phyloP scores from a whole-genome alignment of 2,329 filamentous ascomycete species.

The Colletotrichum coccodes region DNA sequence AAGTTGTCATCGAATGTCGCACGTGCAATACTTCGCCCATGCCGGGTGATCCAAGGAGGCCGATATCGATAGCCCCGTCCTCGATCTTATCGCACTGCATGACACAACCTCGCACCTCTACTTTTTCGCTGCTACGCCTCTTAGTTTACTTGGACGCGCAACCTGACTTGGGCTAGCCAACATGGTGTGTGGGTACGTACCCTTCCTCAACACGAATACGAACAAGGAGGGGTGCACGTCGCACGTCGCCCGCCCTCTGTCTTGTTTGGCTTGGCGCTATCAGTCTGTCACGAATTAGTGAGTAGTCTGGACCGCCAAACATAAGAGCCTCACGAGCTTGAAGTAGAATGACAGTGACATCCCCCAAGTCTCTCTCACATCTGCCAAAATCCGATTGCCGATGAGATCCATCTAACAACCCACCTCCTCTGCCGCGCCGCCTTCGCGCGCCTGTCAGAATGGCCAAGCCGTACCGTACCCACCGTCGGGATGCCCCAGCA shows the following conservation, averaged over 20 bases:
- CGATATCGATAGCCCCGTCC: background rate
- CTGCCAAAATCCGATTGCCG: conserved; percentile 24
- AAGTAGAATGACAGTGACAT: background rate
- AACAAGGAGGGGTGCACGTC: conserved; percentile 17
- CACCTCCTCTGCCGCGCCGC: conserved; percentile 9
- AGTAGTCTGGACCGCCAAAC: background rate
- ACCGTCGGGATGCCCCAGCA: background rate
- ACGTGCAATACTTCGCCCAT: conserved; percentile 4
- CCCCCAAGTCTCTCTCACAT: conserved; percentile 3
- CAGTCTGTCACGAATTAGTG: background rate
- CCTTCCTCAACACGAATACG: conserved; percentile 28
- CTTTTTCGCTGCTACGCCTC: conserved; percentile 14
- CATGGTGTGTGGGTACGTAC: background rate
- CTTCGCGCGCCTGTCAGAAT: conserved; percentile 19
- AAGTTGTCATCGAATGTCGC: background rate
- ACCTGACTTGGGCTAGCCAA: background rate
- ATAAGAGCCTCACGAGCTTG: background rate
- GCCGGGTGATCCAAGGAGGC: conserved; percentile 2
- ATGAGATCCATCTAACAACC: conserved; percentile 25
- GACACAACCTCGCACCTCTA: conserved; percentile 15
- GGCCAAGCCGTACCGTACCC: background rate
- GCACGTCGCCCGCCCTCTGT: background rate
- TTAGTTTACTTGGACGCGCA: background rate
- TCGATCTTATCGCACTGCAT: conserved; percentile 23
- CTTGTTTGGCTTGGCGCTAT: background rate